Percentiles rank a stretch among this genome's conserved stretches.
Evolutionary conservation across 2,329 filamentous ascomycete species (phyloP).

Genomic region (Botrytis byssoidea): DNA sequence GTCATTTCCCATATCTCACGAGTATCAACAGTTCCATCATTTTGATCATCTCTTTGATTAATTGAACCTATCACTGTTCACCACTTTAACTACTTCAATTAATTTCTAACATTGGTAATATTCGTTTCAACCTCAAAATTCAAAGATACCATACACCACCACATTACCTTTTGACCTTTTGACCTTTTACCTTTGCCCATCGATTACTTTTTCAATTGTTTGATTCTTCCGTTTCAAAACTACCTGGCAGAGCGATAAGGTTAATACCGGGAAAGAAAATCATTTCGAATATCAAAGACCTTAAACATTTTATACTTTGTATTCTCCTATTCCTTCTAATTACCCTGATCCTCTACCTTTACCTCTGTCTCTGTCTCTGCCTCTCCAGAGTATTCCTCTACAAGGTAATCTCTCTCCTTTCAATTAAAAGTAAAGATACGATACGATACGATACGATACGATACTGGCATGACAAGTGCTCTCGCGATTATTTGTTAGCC

Average conservation of each 20-base stretch:
- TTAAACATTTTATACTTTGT: background rate
- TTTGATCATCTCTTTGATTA: background rate
- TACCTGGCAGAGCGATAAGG: background rate
- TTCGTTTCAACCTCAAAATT: background rate
- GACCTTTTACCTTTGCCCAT: background rate
- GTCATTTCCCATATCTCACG: background rate
- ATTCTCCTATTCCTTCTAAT: background rate
- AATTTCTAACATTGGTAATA: background rate
- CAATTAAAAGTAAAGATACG: background rate
- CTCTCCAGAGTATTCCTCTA: background rate
- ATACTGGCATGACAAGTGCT: background rate
- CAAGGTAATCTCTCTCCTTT: background rate
- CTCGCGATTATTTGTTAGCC: slow-evolving; percentile 5
- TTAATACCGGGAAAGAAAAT: background rate
- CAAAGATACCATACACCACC: background rate
- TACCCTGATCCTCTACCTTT: background rate
- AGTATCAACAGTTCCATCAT: background rate
- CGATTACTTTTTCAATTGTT: background rate
- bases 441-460: too few relatives aligned
- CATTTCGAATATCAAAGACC: background rate
- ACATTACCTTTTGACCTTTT: background rate
- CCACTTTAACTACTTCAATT: background rate
- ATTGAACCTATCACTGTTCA: background rate
- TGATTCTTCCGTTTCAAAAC: background rate
- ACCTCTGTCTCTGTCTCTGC: too few relatives aligned